phyloP scores from a whole-genome alignment of 1,284 basidiomycete species.

The Malassezia obtusa region DNA sequence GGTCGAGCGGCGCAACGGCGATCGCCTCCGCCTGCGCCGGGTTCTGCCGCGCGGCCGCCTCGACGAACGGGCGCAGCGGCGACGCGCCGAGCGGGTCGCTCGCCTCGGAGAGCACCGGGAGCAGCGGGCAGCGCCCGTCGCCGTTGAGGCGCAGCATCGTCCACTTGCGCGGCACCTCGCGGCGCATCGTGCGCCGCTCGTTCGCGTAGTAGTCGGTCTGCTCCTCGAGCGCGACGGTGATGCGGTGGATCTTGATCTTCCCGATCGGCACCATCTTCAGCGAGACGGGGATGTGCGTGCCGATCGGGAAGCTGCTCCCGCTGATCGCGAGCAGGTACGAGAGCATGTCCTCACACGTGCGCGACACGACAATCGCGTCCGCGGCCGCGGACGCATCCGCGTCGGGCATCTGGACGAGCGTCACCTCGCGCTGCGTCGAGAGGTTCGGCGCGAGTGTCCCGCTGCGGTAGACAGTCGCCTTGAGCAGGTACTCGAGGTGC shows the following conservation, averaged over 20 bases:
- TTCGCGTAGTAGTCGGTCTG: constrained; percentile 55
- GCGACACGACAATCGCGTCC: constrained; percentile 73
- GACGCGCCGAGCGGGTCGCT: constrained; percentile 49
- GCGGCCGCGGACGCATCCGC: constrained; percentile 57
- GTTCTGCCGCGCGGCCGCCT: constrained; percentile 27
- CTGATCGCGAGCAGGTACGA: constrained; percentile 69
- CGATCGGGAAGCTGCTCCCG: constrained; percentile 59
- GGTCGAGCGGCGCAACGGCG: constrained; percentile 52
- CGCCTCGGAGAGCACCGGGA: constrained; percentile 59
- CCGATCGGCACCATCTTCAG: constrained; percentile 70
- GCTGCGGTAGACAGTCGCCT: constrained; percentile 71
- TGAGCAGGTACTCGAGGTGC: constrained; percentile 67
- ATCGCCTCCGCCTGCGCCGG: constrained; percentile 38
- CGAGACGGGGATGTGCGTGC: constrained; percentile 68
- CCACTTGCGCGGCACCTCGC: constrained; percentile 62
- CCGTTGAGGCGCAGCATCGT: constrained; percentile 61
- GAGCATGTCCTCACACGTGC: constrained; percentile 84
- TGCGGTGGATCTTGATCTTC: constrained; percentile 71
- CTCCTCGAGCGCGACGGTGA: constrained; percentile 66
- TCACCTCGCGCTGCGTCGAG: constrained; percentile 62
- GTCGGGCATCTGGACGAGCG: constrained; percentile 63
- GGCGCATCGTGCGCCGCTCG: constrained; percentile 58
- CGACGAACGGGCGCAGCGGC: constrained; percentile 49
- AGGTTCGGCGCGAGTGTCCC: constrained; percentile 71
- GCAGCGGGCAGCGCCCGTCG: constrained; percentile 55